Evolutionary conservation across 805 yeast species (phyloP).

Genomic region (Myxozyma lipomycoides): DNA sequence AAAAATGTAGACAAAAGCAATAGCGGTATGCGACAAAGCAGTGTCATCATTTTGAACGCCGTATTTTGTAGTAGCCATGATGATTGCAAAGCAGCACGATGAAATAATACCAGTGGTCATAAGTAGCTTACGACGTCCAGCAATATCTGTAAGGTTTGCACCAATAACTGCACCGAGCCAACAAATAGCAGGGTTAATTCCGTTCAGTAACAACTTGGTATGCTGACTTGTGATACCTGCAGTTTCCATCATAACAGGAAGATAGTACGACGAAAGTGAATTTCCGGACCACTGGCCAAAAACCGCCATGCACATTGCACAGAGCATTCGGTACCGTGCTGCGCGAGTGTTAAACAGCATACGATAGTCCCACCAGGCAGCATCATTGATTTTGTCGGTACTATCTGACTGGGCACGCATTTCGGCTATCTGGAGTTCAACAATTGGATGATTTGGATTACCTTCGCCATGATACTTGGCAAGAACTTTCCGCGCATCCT

Average conservation of each 20-base stretch:
- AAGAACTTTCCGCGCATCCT: constrained; percentile 45
- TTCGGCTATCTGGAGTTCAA: too few species aligned
- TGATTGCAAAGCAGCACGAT: constrained; percentile 39
- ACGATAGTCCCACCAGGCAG: constrained; percentile 30
- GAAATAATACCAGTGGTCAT: constrained; percentile 18
- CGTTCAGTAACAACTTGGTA: constrained; percentile 49
- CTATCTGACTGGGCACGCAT: constrained; percentile 9
- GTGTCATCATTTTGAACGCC: constrained; percentile 42
- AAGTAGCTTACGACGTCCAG: constrained; percentile 8
- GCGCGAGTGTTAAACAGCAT: constrained; percentile 33
- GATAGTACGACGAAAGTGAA: constrained; percentile 47
- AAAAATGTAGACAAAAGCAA: constrained; percentile 17
- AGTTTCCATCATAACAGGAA: constrained; percentile 48
- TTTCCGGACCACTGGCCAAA: constrained; percentile 40
- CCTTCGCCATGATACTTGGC: constrained; percentile 44
- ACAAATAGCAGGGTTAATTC: constrained; percentile 46
- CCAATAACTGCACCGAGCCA: constrained; percentile 14
- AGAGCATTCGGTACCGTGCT: constrained; percentile 43
- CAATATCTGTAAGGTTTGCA: constrained; percentile 9
- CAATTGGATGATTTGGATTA: constrained; percentile 32
- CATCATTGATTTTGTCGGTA: not conserved
- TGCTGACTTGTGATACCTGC: constrained; percentile 51
- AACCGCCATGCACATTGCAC: constrained; percentile 37
- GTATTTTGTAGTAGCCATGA: constrained; percentile 46
- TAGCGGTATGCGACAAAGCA: not conserved